Evolutionary conservation across 2,329 filamentous ascomycete genomes (phyloP).

Genomic region (Cladosporium sp.): DNA sequence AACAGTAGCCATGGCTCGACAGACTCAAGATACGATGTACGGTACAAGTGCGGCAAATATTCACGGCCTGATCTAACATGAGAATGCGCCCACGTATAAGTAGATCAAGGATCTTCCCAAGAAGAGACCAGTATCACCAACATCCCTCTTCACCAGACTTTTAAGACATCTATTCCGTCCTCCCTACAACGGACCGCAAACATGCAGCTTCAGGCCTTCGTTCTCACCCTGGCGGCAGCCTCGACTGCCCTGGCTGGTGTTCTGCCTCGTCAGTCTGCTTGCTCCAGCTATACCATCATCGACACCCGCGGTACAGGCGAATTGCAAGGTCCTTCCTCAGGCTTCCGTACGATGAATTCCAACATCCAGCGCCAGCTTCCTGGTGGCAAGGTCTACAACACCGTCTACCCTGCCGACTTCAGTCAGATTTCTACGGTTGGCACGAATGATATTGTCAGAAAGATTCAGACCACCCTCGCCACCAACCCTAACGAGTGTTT

Average conservation of each 20-base stretch:
- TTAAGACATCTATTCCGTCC: too few relatives aligned
- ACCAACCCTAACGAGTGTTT: conserved; percentile 31
- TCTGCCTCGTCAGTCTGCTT: not conserved
- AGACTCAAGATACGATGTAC: too few relatives aligned
- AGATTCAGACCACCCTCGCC: conserved; percentile 26
- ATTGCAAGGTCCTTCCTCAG: conserved; percentile 22
- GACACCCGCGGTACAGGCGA: conserved; percentile 24
- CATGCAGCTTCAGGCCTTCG: not conserved
- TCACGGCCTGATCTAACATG: too few relatives aligned
- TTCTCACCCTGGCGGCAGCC: not conserved
- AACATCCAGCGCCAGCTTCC: conserved; percentile 25
- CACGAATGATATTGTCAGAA: conserved; percentile 32
- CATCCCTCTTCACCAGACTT: too few relatives aligned
- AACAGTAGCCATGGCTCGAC: too few relatives aligned
- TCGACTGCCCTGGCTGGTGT: not conserved
- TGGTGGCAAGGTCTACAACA: conserved; percentile 34
- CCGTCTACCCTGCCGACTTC: conserved; percentile 30
- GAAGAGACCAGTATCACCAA: too few relatives aligned
- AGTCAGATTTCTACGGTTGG: conserved; percentile 27
- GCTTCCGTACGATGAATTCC: conserved; percentile 31
- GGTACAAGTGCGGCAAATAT: too few relatives aligned
- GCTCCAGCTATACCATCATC: conserved; percentile 19
- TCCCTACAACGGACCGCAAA: not conserved
- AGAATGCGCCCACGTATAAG: too few relatives aligned
- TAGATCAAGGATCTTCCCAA: too few relatives aligned